Base-by-base conservation (phyloP, 768 basidiomycete genomes). In the Tulasnella calospora region DNA sequence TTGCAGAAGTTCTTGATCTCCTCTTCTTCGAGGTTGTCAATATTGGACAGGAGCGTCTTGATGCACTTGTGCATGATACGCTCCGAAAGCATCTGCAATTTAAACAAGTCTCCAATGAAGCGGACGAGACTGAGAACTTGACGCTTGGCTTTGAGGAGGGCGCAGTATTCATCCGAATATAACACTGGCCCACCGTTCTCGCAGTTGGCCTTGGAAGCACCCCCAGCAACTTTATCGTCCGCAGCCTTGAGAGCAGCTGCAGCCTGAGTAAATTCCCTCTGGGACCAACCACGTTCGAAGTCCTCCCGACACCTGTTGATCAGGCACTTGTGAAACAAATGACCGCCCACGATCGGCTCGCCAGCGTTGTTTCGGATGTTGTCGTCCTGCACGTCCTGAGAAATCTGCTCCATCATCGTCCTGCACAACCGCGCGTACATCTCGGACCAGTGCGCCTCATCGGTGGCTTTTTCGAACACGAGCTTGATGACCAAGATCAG, bases 21-120 rank as follows among this genome's bases (percentile, higher is more conserved):
- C 86, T 98, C 97, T 85, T 99, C 97, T 83, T 98, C 96, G 0
- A 96, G 98, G 82, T 94, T 94, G 81, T 95, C 92, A 78, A 97
- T 92, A 83, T 99, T 98, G 76, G 92, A 90, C 17, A 99, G 87
- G 17, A 98, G 89, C 86, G 96, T 96, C 89, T 95, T 94, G 83
- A 98, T 91, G 87, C 96, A 99, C 85, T 95, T 94, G 87, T 96
- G 94, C 94, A 99, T 99, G 86, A 99, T 97, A 81, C 95, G 92
- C 86, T 95, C 95, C 71, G 95, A 95, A 76, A 98, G 87, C 95
- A 98, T 98, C 85, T 94, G 93, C n/a, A 99, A 87, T 86, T 98
- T 98, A 92, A 95, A 99, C 76, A 99, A 87, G 86, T 99, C 97
- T 80, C 97, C 96, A 80, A 99, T 98, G 86, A 99, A 96, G 85